Evolutionary conservation across 2,329 filamentous ascomycete species (phyloP), one percentile per base, ranked within the genome.

Genomic region (Zymoseptoria brevis): DNA sequence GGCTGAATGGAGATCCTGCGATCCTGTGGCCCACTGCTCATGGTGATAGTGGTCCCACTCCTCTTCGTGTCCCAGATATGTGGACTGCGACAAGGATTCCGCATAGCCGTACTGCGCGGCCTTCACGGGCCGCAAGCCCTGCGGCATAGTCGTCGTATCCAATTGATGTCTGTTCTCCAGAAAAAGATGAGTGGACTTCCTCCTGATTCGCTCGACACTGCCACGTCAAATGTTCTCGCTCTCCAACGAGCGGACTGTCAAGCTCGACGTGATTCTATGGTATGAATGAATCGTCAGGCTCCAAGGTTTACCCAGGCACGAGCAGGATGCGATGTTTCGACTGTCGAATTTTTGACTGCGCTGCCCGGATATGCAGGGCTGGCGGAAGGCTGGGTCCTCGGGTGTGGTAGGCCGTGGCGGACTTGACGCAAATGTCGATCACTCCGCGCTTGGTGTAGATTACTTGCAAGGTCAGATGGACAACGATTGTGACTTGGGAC

Each of bases 1-100:
- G 35, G 35, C 24, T 54, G 41, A 48, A 56, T n/a, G 64, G 60
- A 11, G 60, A 62, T 3, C 57, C 64, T 11, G 62, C 60, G 24
- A 41, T 30, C 50, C 48, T 11, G 51, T 19, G 24, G 50, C 21
- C 59, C 56, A 58, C 35, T 55, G 29, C 26, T 57, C 24, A 22
- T 61, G 53, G 48, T 51, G 55, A 9, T 55, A 19, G 19, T 55
- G 26, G 19, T 54, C 41, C 59, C 59, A 57, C 13, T 41, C 35
- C 30, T 58, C 53, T 22, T 58, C 56, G 41, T 56, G 45, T 8
- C 50, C 50, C 19, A 53, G 59, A 11, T 56, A 61, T 19, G 50
- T 24, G 22, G 22, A 24, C 22, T 24, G 22, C 22, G 59, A 54
- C 45, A 53, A 30, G 16, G 53, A 11, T 24, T 54, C 22, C 24